Evolutionary conservation across 495 filamentous ascomycete species (phyloP).

Genomic region (Thermothielavioides terrestris): DNA sequence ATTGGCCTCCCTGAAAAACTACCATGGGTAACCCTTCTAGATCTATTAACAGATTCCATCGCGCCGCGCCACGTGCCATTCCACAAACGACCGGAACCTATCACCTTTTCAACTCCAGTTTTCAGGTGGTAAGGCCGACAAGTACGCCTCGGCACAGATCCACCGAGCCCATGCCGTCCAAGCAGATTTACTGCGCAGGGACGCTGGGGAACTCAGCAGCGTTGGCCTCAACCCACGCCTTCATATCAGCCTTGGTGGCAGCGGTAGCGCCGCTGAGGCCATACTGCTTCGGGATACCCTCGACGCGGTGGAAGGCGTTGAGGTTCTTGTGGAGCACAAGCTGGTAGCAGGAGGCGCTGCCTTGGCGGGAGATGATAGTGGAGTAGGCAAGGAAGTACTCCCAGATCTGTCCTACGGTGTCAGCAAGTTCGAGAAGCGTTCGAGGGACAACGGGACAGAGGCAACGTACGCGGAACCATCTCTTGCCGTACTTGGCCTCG

Average conservation of each 20-base stretch:
- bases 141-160: too few species aligned
- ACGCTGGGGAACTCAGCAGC: conserved; percentile 35
- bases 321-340: conserved; percentile 95
- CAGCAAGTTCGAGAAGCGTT: not conserved
- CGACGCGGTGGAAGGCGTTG: conserved; percentile 89
- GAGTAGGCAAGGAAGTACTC: conserved; percentile 94
- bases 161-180: not conserved
- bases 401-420: conserved; percentile 67
- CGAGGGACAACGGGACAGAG: not conserved
- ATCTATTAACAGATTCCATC: not conserved
- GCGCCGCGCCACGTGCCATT: not conserved
- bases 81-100: not conserved
- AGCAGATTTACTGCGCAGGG: conserved; percentile 24
- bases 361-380: conserved; percentile 90
- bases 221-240: conserved; percentile 38
- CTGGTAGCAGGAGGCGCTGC: conserved; percentile 90
- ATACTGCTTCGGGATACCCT: conserved; percentile 71
- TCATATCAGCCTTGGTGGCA: conserved; percentile 33
- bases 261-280: conserved; percentile 63
- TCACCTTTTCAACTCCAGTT: too few species aligned
- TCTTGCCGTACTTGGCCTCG: conserved; percentile 85
- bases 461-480: conserved; percentile 85
- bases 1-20: too few species aligned
- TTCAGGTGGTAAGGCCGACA: too few species aligned
- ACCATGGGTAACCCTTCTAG: not conserved